These are phyloP conservation scores for Fomitopsis pinicola DNA, from an alignment of 1,284 basidiomycete species.

Conservation along the genomic window DNA sequence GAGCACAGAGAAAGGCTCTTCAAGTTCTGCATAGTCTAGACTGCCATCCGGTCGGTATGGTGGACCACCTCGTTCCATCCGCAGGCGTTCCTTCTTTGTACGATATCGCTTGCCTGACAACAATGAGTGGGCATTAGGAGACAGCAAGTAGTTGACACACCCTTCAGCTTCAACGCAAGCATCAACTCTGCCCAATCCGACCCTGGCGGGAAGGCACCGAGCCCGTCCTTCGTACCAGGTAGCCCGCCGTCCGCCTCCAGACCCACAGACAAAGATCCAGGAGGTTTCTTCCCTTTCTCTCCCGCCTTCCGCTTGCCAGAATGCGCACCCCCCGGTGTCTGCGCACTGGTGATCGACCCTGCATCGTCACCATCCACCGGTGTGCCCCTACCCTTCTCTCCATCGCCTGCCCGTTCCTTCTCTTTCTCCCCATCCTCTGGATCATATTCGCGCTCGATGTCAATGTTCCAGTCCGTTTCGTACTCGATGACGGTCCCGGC, in stretches of 20 bases:
- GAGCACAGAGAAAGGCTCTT: constrained; percentile 69
- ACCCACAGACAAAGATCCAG: constrained; percentile 42
- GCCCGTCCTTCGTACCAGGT: constrained; percentile 69
- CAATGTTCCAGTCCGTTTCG: constrained; percentile 79
- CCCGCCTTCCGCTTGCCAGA: constrained; percentile 10
- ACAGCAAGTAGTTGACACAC: constrained; percentile 28
- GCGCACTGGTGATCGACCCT: constrained; percentile 21
- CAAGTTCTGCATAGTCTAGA: constrained; percentile 70
- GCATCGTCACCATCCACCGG: constrained; percentile 28
- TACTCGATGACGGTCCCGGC: constrained; percentile 70
- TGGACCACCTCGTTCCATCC: constrained; percentile 68
- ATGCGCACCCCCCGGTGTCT: constrained; percentile 6
- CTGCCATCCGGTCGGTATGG: constrained; percentile 66
- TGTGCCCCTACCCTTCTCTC: constrained; percentile 19
- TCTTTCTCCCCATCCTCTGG: constrained; percentile 44
- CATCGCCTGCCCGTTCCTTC: constrained; percentile 24
- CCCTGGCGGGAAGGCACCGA: constrained; percentile 63
- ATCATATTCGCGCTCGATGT: constrained; percentile 68
- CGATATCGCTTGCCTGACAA: constrained; percentile 66
- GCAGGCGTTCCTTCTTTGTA: constrained; percentile 73
- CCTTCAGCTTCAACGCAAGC: constrained; percentile 68
- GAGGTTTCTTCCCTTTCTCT: constrained; percentile 19
- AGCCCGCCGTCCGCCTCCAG: constrained; percentile 65
- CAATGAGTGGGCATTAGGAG: neutral
- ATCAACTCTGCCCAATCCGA: constrained; percentile 67